These are phyloP conservation scores for Quercus dentata DNA, from an alignment of 306 rosid species.

Conservation along the genomic window DNA sequence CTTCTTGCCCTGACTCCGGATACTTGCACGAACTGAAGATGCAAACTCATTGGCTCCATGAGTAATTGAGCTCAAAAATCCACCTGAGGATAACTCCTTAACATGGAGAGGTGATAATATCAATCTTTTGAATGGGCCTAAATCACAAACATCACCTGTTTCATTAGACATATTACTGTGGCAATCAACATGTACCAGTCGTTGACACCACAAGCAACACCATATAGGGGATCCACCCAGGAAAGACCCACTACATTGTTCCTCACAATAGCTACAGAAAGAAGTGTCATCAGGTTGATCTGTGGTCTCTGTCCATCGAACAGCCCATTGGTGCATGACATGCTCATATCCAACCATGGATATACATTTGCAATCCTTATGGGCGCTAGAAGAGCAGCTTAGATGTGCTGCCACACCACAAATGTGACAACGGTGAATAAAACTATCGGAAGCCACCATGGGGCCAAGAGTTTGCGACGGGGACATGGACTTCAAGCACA, in stretches of 20 bases:
- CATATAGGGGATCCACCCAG: conserved; percentile 98
- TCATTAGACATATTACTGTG: conserved; percentile 76
- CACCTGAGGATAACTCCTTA: conserved; percentile 62
- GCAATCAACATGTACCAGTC: conserved; percentile 93
- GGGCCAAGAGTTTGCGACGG: conserved; percentile 91
- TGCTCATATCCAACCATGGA: conserved; percentile 80
- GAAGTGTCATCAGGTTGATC: conserved; percentile 84
- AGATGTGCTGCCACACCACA: conserved; percentile 93
- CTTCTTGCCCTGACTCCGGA: conserved; percentile 79
- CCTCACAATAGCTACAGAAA: conserved; percentile 93
- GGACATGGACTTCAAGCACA: conserved; percentile 70
- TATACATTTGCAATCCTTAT: conserved; percentile 91
- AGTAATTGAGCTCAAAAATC: conserved; percentile 86
- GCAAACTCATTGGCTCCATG: conserved; percentile 99
- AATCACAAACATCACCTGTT: conserved; percentile 89
- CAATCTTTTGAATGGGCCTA: conserved; percentile 87
- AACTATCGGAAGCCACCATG: conserved; percentile 68
- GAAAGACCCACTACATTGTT: conserved; percentile 89
- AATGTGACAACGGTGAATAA: conserved; percentile 68
- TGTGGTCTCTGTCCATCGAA: conserved; percentile 85
- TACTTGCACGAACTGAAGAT: conserved; percentile 86
- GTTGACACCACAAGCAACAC: conserved; percentile 98
- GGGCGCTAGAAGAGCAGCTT: conserved; percentile 77
- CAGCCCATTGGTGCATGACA: conserved; percentile 95
- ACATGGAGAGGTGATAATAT: conserved; percentile 79